Conservation (phyloP, 108 stramenopile species). For the Pseudonitzschia delicatissima region DNA sequence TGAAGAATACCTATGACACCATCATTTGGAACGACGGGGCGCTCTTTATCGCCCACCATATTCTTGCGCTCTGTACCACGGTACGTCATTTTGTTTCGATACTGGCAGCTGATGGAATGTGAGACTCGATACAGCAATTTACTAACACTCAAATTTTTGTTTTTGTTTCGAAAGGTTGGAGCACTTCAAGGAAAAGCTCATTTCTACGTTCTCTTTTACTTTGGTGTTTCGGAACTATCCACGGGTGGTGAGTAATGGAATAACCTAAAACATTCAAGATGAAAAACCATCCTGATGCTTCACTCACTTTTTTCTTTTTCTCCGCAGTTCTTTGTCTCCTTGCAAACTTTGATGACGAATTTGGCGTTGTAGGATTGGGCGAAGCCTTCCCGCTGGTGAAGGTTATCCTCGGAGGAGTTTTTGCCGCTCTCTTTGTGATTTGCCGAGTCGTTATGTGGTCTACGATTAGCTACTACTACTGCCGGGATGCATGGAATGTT, state of each 20-base stretch:
- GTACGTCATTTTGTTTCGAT: neutral
- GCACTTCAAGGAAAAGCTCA: conserved; percentile 63
- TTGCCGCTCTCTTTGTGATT: conserved; percentile 72
- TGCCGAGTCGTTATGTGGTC: conserved; percentile 79
- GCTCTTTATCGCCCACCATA: conserved; percentile 78
- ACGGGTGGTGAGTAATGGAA: conserved; percentile 35
- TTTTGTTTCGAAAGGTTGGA: conserved; percentile 41
- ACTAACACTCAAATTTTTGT: neutral
- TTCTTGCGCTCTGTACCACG: conserved; percentile 59
- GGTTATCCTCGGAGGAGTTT: conserved; percentile 53
- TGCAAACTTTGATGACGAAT: conserved; percentile 80
- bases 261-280: too few species aligned
- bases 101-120: neutral
- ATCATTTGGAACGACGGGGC: conserved; percentile 81
- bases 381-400: conserved; percentile 72
- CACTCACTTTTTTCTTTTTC: neutral
- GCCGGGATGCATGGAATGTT: conserved; percentile 49
- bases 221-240: conserved; percentile 77
- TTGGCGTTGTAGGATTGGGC: conserved; percentile 72
- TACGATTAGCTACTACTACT: conserved; percentile 60
- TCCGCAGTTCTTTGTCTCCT: conserved; percentile 61
- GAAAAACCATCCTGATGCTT: too few species aligned
- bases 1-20: conserved; percentile 82
- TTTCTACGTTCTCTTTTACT: conserved; percentile 75
- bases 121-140: too few species aligned